Conservation (phyloP, 257 asterid genomes). For the Lithospermum erythrorhizon region DNA sequence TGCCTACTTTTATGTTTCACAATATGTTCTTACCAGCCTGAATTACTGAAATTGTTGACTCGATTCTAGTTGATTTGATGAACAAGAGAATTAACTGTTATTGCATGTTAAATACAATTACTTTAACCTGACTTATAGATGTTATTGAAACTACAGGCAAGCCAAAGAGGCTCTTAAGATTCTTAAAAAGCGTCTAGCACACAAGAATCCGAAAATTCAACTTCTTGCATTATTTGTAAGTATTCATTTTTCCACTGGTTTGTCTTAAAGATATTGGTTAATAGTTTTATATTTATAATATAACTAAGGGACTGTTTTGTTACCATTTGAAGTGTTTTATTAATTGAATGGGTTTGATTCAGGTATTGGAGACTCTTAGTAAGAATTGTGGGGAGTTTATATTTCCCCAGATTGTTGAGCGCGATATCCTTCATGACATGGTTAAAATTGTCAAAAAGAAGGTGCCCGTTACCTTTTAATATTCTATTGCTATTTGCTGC, state of each 20-base stretch:
- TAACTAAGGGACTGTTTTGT: too few species aligned
- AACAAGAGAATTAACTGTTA: too few species aligned
- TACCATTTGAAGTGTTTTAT: too few species aligned
- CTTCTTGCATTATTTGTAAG: constrained; percentile 83
- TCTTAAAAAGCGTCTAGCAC: constrained; percentile 73
- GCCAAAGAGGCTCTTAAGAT: constrained; percentile 79
- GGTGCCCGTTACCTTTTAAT: constrained; percentile 26
- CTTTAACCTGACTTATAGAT: not conserved
- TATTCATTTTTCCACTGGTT: constrained; percentile 7
- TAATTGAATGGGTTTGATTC: constrained; percentile 14
- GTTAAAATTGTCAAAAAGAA: constrained; percentile 91
- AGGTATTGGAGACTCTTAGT: constrained; percentile 95
- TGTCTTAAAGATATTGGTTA: not conserved
- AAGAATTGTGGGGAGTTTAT: constrained; percentile 91
- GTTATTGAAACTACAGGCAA: constrained; percentile 20
- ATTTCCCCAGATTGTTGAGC: constrained; percentile 82
- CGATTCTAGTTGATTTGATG: not conserved
- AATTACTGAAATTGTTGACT: not conserved
- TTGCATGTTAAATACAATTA: not conserved
- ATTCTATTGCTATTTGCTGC: not conserved
- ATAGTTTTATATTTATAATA: not conserved
- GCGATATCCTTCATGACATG: constrained; percentile 87
- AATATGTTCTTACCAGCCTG: too few species aligned
- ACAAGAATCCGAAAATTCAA: constrained; percentile 81
- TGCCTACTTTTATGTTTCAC: not conserved